A percentile compares a stretch with the other conserved stretches of the same genome.
phyloP scores from a whole-genome alignment of 164 flowering plant species.

The Nelumbo lutea region DNA sequence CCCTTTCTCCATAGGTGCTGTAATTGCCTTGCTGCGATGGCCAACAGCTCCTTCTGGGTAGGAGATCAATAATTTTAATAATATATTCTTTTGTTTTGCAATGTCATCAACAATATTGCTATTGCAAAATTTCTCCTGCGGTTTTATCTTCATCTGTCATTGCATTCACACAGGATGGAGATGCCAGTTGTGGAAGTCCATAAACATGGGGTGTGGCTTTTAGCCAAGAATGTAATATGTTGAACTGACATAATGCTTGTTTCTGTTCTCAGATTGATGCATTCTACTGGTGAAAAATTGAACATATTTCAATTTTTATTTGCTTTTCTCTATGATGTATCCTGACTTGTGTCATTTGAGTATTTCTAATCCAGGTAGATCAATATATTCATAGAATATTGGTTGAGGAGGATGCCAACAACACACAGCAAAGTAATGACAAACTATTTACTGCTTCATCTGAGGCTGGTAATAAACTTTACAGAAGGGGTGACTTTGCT shows the following conservation, averaged over 20 bases:
- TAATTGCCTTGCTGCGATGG: constrained; percentile 84
- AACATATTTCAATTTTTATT: not conserved
- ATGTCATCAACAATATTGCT: not conserved
- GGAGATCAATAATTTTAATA: not conserved
- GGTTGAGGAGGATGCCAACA: constrained; percentile 74
- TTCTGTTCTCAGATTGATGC: not conserved
- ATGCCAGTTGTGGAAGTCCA: constrained; percentile 94
- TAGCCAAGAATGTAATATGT: constrained; percentile 75
- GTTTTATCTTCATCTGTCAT: constrained; percentile 3
- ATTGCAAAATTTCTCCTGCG: constrained; percentile 2
- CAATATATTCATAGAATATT: constrained; percentile 79
- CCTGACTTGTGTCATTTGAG: constrained; percentile 1
- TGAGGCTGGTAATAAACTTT: constrained; percentile 59
- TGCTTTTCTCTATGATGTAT: not conserved
- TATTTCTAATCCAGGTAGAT: constrained; percentile 53
- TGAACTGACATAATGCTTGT: not conserved
- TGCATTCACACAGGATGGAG: constrained; percentile 61
- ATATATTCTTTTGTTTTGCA: not conserved
- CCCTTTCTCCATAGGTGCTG: constrained; percentile 35
- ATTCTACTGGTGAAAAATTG: not conserved
- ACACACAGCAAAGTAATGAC: constrained; percentile 21
- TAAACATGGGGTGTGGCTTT: constrained; percentile 77
- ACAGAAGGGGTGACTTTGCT: constrained; percentile 65
- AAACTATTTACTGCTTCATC: constrained; percentile 61
- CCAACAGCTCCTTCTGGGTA: constrained; percentile 93